Evolutionary conservation across 2,329 filamentous ascomycete genomes (phyloP).

Genomic region (Aureobasidium sp.): DNA sequence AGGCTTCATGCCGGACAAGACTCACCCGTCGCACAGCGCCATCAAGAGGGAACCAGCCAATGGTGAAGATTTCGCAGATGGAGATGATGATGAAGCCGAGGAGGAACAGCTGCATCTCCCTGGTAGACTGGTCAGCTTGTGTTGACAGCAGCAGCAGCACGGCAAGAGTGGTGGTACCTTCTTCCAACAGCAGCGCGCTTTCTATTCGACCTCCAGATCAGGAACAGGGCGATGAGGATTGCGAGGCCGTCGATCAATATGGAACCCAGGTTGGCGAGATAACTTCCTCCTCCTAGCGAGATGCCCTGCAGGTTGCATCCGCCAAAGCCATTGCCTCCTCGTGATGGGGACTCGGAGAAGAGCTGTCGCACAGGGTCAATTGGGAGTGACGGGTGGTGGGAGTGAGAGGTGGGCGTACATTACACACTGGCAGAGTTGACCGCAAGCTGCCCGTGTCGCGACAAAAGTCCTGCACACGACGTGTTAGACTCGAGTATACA

Average conservation of each 20-base stretch:
- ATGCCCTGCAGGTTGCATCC: slow-evolving; percentile 75
- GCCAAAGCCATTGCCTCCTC: slow-evolving; percentile 51
- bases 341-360: slow-evolving; percentile 50
- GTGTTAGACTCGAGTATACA: slow-evolving; percentile 18
- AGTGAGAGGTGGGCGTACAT: slow-evolving; percentile 29
- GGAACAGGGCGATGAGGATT: slow-evolving; percentile 55
- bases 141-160: not conserved
- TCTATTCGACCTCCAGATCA: slow-evolving; percentile 72
- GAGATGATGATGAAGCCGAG: slow-evolving; percentile 75
- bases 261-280: slow-evolving; percentile 82
- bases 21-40: slow-evolving; percentile 62
- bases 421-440: slow-evolving; percentile 36
- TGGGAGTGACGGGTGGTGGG: slow-evolving; percentile 15
- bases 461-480: slow-evolving; percentile 39
- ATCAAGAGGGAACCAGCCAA: slow-evolving; percentile 76
- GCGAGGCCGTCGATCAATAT: slow-evolving; percentile 75
- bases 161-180: slow-evolving; percentile 48
- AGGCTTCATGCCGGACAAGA: not conserved
- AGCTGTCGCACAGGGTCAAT: slow-evolving; percentile 43
- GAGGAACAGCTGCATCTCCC: slow-evolving; percentile 95
- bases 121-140: slow-evolving; percentile 29
- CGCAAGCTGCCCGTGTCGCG: slow-evolving; percentile 37
- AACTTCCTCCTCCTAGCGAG: slow-evolving; percentile 51
- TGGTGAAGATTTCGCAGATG: slow-evolving; percentile 93
- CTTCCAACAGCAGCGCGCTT: slow-evolving; percentile 92